Evolutionary conservation across 148 eudicot genomes (phyloP).

Genomic region (Beta vulgaris): DNA sequence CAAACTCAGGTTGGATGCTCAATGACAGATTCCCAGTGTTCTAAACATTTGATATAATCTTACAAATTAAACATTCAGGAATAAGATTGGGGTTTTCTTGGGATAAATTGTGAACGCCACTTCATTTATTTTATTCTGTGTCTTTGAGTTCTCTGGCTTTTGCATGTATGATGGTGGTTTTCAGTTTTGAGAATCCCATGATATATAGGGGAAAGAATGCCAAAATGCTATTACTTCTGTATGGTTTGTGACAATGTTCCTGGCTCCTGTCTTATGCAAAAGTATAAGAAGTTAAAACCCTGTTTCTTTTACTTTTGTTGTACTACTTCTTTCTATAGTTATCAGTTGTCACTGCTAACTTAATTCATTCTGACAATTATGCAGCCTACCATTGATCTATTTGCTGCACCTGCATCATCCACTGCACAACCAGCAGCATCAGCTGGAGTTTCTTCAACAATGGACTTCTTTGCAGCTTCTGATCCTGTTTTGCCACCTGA

Average conservation of each 20-base stretch:
- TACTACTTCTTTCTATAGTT: not conserved
- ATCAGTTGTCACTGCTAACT: not conserved
- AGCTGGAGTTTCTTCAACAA: constrained; percentile 49
- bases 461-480: constrained; percentile 72
- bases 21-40: constrained; percentile 3
- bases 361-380: constrained; percentile 16
- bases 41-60: not conserved
- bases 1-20: constrained; percentile 47
- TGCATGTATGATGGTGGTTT: not conserved
- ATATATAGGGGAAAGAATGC: not conserved
- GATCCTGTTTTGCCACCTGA: constrained; percentile 45
- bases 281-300: not conserved
- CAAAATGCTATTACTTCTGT: not conserved
- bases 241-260: not conserved
- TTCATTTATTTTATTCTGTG: no score
- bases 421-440: constrained; percentile 42
- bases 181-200: not conserved
- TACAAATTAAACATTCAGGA: no score
- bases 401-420: constrained; percentile 54
- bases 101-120: no score
- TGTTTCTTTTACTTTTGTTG: not conserved
- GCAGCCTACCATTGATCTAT: constrained; percentile 69
- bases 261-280: not conserved
- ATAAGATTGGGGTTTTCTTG: not conserved
- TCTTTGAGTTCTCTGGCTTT: not conserved